These are phyloP conservation scores for Ambrosia artemisiifolia DNA, from an alignment of 129 eudicot species.

Conservation along the genomic window DNA sequence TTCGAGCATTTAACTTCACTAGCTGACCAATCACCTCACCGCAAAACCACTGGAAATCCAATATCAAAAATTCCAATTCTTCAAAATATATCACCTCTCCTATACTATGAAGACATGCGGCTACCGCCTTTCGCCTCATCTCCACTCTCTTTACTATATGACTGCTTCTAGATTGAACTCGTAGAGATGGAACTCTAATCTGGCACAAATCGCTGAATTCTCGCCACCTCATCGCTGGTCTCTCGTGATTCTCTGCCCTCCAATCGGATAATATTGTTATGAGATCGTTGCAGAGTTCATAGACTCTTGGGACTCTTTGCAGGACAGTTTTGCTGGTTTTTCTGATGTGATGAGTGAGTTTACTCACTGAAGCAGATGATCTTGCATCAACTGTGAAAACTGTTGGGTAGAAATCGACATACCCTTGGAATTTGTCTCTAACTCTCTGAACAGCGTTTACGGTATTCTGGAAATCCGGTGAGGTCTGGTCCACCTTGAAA, in stretches of 20 bases:
- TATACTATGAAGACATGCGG: slow-evolving; percentile 70
- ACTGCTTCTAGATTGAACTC: slow-evolving; percentile 67
- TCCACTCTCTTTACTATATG: slow-evolving; percentile 55
- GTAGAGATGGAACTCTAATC: slow-evolving; percentile 56
- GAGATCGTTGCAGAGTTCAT: slow-evolving; percentile 78
- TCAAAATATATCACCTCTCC: slow-evolving; percentile 91
- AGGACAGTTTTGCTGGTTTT: slow-evolving; percentile 65
- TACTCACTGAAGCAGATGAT: slow-evolving; percentile 78
- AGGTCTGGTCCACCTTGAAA: slow-evolving; percentile 27
- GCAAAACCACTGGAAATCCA: slow-evolving; percentile 89
- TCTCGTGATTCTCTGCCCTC: slow-evolving; percentile 65
- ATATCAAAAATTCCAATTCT: slow-evolving; percentile 62
- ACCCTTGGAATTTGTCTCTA: slow-evolving; percentile 66
- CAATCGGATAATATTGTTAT: slow-evolving; percentile 53
- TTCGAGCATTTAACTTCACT: slow-evolving; percentile 40
- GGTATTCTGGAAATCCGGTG: slow-evolving; percentile 44
- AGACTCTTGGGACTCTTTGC: slow-evolving; percentile 77
- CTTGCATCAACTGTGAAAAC: slow-evolving; percentile 91
- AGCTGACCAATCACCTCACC: slow-evolving; percentile 77
- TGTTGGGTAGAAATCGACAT: slow-evolving; percentile 65
- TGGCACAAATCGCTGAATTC: slow-evolving; percentile 79
- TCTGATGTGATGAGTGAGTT: slow-evolving; percentile 75
- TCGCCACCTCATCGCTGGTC: slow-evolving; percentile 77
- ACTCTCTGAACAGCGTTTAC: slow-evolving; percentile 51
- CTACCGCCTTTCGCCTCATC: slow-evolving; percentile 68